Base-by-base conservation (phyloP, 345 rosid species). In the Crucihimalaya himalaica region DNA sequence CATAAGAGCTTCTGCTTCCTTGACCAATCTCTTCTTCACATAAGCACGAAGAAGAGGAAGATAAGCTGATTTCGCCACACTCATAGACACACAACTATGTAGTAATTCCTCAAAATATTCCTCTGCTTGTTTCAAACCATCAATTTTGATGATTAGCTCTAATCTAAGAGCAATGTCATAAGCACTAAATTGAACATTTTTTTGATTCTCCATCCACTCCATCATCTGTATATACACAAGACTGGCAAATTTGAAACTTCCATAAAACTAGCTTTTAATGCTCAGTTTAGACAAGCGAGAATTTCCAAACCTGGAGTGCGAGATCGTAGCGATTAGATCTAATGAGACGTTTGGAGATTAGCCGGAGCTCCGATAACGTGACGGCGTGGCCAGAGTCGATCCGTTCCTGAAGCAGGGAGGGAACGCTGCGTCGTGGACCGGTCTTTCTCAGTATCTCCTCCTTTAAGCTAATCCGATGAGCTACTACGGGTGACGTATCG, bases 1-100 rank as follows among this genome's bases (percentile, higher is more conserved):
- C 88, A 89, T 83, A 6, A 86, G 48, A 73, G 74, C 79, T 81
- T 87, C 90, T 0, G 88, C 89, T 66, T 86, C 86, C 0, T 32
- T 23, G 4, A 59, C 40, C 51, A 81, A 32, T 39, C 78, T 80
- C n/a, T 72, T 74, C 79, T 79, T 82, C 1, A 84, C 90, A 77
- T 77, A 87, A 39, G 73, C 80, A 40, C 51, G 82, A 71, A 89
- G 86, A 60, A 89, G 86, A 16, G 86, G 80, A 16, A 83, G 68
- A 29, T 70, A 81, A 23, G 86, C 90, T 8, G 82, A 82, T 77
- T 82, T 87, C 0, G 45, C 75, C 37, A 27, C 58, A 63, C 40
- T 71, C 50, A 37, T 1, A 14, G 63, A 78, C 0, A 78, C 46
- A 37, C 70, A 55, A 63, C 62, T 58, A 13, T 68, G 61, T 23